Percentiles rank a stretch among this genome's conserved stretches.
Evolutionary conservation across 257 asterid species (phyloP).

Genomic region (Phtheirospermum japonicum): DNA sequence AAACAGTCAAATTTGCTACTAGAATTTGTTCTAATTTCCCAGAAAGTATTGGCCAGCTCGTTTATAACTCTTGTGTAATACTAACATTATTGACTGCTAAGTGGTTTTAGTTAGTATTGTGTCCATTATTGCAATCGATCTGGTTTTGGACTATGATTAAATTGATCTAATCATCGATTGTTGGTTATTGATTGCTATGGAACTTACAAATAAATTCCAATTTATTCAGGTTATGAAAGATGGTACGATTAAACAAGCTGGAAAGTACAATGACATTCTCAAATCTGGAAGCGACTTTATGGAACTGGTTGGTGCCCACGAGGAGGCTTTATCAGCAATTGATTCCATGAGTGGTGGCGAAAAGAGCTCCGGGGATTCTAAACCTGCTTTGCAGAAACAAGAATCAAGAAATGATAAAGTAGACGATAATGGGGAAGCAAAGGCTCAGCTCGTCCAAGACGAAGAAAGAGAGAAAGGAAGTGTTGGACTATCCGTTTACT

Average conservation of each 20-base stretch:
- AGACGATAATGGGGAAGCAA: constrained; percentile 33
- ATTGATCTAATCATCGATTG: no score
- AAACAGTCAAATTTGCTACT: no score
- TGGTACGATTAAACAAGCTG: constrained; percentile 73
- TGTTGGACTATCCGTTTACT: constrained; percentile 69
- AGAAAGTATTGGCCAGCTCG: no score
- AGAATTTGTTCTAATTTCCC: no score
- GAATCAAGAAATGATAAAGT: constrained; percentile 35
- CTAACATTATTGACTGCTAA: no score
- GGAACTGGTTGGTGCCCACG: constrained; percentile 91
- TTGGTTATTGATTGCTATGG: no score
- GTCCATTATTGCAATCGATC: no score
- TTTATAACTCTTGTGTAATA: no score
- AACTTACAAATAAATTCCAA: no score
- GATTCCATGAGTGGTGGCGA: constrained; percentile 43
- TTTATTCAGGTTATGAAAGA: constrained; percentile 74
- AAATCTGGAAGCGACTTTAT: constrained; percentile 67
- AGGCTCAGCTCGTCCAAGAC: constrained; percentile 81
- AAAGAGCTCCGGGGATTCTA: constrained; percentile 21
- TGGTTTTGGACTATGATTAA: no score
- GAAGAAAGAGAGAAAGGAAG: constrained; percentile 92
- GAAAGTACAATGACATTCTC: constrained; percentile 72
- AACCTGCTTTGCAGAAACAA: constrained; percentile 36
- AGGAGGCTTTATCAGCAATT: constrained; percentile 67
- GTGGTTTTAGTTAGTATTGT: no score